Conservation (phyloP, 768 basidiomycete species). For the Phallus indusiatus region DNA sequence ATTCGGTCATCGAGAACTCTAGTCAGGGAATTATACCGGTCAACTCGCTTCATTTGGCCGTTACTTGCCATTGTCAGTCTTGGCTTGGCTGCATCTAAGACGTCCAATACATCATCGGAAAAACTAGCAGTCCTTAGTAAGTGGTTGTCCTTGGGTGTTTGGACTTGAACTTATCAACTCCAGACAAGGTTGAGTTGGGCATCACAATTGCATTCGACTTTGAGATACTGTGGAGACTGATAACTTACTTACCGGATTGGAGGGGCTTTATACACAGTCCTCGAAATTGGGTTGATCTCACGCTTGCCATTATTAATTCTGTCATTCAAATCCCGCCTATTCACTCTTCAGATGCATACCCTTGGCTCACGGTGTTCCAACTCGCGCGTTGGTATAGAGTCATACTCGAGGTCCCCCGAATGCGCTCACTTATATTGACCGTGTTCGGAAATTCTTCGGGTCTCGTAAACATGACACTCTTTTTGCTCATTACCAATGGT, state of each 20-base stretch:
- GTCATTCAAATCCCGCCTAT: slow-evolving; percentile 83
- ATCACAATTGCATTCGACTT: slow-evolving; percentile 81
- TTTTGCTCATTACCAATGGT: slow-evolving; percentile 81
- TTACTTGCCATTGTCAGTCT: slow-evolving; percentile 63
- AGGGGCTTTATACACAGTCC: slow-evolving; percentile 54
- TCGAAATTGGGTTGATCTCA: slow-evolving; percentile 64
- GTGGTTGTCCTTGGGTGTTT: not conserved
- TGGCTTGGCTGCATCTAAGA: slow-evolving; percentile 60
- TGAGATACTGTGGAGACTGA: slow-evolving; percentile 72
- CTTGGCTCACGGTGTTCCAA: slow-evolving; percentile 88
- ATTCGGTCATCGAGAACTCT: slow-evolving; percentile 30
- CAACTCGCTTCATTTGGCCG: slow-evolving; percentile 67
- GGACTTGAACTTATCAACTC: slow-evolving; percentile 29
- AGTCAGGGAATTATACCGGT: slow-evolving; percentile 45
- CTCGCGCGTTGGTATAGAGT: slow-evolving; percentile 85
- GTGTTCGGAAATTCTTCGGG: slow-evolving; percentile 92
- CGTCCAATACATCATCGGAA: slow-evolving; percentile 34
- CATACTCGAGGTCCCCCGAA: slow-evolving; percentile 80
- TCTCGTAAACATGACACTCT: slow-evolving; percentile 83
- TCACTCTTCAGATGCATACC: slow-evolving; percentile 51
- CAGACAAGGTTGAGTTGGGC: slow-evolving; percentile 60
- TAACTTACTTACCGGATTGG: slow-evolving; percentile 74
- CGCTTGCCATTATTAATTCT: slow-evolving; percentile 63
- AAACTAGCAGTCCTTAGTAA: slow-evolving; percentile 13
- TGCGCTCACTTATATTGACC: slow-evolving; percentile 76